Percentiles rank a stretch among this genome's conserved stretches.
phyloP scores from a whole-genome alignment of 1,284 basidiomycete species.

The Trametes hirsuta region DNA sequence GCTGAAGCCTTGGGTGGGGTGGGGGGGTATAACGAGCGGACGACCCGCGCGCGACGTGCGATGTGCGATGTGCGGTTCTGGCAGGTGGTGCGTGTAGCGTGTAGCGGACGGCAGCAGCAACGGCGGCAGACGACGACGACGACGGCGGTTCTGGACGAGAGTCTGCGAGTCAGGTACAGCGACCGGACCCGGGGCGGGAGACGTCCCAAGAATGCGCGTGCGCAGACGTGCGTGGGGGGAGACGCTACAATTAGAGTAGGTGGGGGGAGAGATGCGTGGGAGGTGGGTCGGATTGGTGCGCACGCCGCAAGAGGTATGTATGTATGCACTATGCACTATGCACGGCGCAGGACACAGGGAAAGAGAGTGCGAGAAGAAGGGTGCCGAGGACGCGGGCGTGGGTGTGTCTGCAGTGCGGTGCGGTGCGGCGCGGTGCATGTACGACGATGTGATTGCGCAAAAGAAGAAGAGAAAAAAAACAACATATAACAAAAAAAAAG shows the following conservation, averaged over 20 bases:
- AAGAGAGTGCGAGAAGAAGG: no score
- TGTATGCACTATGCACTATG: neutral
- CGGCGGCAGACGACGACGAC: neutral
- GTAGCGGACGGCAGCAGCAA: neutral
- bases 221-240: neutral
- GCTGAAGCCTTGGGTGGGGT: neutral
- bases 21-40: slow-evolving; percentile 2
- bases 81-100: neutral
- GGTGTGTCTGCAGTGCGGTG: neutral
- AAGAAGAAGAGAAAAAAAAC: neutral
- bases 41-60: neutral
- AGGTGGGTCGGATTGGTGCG: no score
- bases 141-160: no score
- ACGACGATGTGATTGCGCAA: neutral
- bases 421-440: neutral
- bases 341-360: neutral
- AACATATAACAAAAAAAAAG: neutral
- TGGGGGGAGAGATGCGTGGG: neutral
- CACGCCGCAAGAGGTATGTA: neutral
- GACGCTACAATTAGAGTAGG: neutral
- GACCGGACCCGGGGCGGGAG: neutral
- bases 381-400: neutral
- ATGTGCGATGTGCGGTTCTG: neutral
- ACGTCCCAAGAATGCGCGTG: neutral
- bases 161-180: no score